Evolutionary conservation across 257 asterid species (phyloP).

Genomic region (Galeopsis tetrahit): DNA sequence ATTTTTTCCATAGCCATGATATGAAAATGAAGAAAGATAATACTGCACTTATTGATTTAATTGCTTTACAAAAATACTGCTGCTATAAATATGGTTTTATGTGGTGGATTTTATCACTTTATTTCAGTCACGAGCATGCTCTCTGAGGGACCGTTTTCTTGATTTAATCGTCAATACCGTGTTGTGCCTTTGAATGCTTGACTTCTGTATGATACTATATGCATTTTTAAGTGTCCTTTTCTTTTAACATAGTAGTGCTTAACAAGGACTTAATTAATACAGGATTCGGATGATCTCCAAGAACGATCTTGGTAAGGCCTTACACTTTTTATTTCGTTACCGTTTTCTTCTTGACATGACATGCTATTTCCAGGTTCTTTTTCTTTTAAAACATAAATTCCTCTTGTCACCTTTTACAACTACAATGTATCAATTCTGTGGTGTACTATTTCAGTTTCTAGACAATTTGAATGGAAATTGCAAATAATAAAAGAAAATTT

Average conservation of each 20-base stretch:
- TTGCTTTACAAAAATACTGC: neutral
- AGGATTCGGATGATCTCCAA: constrained; percentile 52
- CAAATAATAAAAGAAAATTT: neutral
- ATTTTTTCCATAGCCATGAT: neutral
- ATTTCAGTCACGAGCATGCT: constrained; percentile 27
- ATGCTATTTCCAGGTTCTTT: neutral
- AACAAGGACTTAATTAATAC: constrained; percentile 35
- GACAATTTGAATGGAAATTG: neutral
- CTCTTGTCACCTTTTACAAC: neutral
- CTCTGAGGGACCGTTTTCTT: constrained; percentile 19
- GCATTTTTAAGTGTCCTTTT: constrained; percentile 6
- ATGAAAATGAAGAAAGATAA: constrained; percentile 3
- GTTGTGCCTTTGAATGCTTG: neutral
- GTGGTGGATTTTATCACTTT: constrained; percentile 18
- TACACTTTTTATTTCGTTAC: constrained; percentile 21
- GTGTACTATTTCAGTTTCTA: constrained; percentile 5
- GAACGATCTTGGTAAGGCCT: constrained; percentile 45
- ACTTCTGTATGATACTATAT: constrained; percentile 26
- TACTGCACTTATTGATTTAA: neutral
- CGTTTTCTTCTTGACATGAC: constrained; percentile 11
- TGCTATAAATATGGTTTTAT: constrained; percentile 6
- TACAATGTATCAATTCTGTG: neutral
- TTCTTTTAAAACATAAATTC: neutral
- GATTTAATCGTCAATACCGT: constrained; percentile 8
- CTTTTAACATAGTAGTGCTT: constrained; percentile 23